Evolutionary conservation across 495 filamentous ascomycete species (phyloP), one percentile per base, ranked within the genome.

Genomic region (Daldinia caldariorum): DNA sequence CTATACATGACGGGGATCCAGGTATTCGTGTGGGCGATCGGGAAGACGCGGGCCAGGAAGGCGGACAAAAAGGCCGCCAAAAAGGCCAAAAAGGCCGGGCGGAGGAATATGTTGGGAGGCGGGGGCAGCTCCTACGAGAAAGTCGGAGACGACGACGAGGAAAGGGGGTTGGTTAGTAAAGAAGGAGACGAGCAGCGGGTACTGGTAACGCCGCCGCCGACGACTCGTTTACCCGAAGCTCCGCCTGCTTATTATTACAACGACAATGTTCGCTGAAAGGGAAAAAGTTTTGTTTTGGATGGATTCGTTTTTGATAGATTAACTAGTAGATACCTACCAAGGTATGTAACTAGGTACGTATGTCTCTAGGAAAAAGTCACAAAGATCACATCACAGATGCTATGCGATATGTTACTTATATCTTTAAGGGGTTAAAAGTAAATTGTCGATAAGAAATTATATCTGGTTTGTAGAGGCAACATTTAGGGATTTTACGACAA

Each of bases 401-500:
- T 47, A 22, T 12, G 10, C 18, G 43, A 47, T 22, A 47, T 47
- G 43, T 20, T 47, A 12, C 9, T 22, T 12, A 47, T 47, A 22
- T 4, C 26, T 1, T 26, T 26, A 3, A 38, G 22, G 9, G 12
- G 12, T 49, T 57, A 29, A 49, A 39, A 56, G 32, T 34, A 56
- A 26, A 31, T 47, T 49, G 34, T 47, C 50, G 16, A 55, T 45
- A 49, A 61, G 45, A 66, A 58, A 53, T 29, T 32, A 6, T 32
- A 69, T 47, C 54, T 32, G 39, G 20, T 58, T 55, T 7, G 39
- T 45, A 20, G 13, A 61, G 50, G 39, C 22, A 70, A 47, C 61
- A 22, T 20, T 31, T 66, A 64, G 69, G 60, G 73, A 77, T 77
- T 77, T 77, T 59, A 65, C 66, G 60, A 72, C 66, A 73, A 47